Base-by-base conservation (phyloP, 2,329 filamentous ascomycete genomes). In the Davidsoniella virescens region DNA sequence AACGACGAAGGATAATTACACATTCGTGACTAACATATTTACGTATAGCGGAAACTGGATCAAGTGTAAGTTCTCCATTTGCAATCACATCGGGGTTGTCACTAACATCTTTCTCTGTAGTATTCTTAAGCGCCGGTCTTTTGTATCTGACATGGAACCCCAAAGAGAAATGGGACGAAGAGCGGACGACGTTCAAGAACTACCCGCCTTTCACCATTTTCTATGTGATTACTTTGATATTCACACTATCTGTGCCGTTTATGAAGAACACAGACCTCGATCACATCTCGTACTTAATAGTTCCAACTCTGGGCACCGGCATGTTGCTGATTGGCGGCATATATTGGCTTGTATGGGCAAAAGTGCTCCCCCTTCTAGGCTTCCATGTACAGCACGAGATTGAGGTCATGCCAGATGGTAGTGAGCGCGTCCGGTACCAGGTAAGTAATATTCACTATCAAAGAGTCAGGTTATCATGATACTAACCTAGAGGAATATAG, bases 41-140 rank as follows among this genome's bases (percentile, higher is more conserved):
- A 4, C 17, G 38, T 52, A 52, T 44, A 49, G 40, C 63, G 79
- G 7, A 75, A 83, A 56, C 67, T 83, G 17, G 80, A 84, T 60
- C 33, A 52, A 52, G 17, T 26, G 50, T 84, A 76, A 72, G 58
- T 67, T 80, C 52, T 70, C 84, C 41, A 70, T 83, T 9, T 70
- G 44, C 18, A 18, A 37, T 29, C 38, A 43, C n/a, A 6, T 18
- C 17, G 12, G 14, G 26, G n/a, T 12, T 16, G 16, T n/a, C 9
- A 26, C 41, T 46, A 38, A 52, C 46, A 38, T 6, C 16, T 47
- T 16, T 12, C n/a, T 79, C 0, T 84, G 84, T 61, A 80, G 79
- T 62, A 0, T 72, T 74, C 41, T 70, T 76, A 16, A 68, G 66
- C 0, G 67, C 58, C 0, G 72, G 72, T 0, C 65, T 76, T 2